Percentiles rank a stretch among this genome's conserved stretches.
Conservation (phyloP, 2,329 filamentous ascomycete genomes). For the Erysiphe pulchra region DNA sequence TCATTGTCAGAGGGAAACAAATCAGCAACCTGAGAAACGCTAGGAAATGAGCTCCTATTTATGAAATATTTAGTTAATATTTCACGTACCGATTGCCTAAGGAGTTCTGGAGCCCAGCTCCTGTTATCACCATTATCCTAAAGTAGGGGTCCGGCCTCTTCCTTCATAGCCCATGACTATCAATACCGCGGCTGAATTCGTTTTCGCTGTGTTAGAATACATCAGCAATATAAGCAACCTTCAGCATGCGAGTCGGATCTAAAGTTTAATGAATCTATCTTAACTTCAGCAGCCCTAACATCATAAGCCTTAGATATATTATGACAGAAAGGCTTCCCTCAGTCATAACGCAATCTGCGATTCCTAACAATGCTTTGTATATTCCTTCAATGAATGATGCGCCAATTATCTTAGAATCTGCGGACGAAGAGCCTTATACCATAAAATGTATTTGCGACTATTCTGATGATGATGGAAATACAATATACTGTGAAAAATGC, state of each 20-base stretch:
- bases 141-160: background rate
- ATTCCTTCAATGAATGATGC: constrained; percentile 8
- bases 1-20: background rate
- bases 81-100: background rate
- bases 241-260: constrained; percentile 16
- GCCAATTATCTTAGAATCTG: constrained; percentile 18
- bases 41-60: too few relatives aligned
- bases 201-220: background rate
- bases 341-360: constrained; percentile 14
- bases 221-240: constrained; percentile 7
- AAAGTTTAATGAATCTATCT: constrained; percentile 14
- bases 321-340: constrained; percentile 16
- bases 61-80: background rate
- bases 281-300: constrained; percentile 12
- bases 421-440: constrained; percentile 61
- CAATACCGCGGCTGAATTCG: background rate
- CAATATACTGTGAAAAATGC: constrained; percentile 86
- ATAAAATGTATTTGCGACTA: constrained; percentile 97
- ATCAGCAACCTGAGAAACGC: background rate
- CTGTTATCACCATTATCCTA: background rate
- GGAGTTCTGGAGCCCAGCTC: background rate
- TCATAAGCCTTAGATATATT: constrained; percentile 14
- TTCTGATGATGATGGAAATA: constrained; percentile 87
- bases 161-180: background rate
- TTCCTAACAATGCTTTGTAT: constrained; percentile 6